Conservation (phyloP, 352 stramenopile genomes). For the Phytophthora sansomeana region DNA sequence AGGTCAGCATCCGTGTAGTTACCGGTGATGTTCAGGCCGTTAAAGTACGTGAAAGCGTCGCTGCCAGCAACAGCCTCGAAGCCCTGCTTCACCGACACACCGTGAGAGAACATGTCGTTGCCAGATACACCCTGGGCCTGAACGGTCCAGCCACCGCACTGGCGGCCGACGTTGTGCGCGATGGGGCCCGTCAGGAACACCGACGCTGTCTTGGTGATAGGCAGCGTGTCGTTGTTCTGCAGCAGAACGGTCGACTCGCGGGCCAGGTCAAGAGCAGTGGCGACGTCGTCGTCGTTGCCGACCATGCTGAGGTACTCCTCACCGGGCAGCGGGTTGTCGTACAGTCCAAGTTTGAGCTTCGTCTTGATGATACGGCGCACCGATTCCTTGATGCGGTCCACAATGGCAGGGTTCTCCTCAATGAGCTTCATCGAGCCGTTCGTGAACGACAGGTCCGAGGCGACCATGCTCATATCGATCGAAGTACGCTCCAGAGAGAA, state of each 20-base stretch:
- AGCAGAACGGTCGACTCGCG: conserved; percentile 58
- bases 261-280: conserved; percentile 54
- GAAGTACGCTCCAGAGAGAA: conserved; percentile 68
- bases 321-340: conserved; percentile 64
- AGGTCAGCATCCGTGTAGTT: conserved; percentile 39
- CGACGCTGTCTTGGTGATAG: conserved; percentile 10
- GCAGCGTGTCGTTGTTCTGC: conserved; percentile 32
- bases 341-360: conserved; percentile 63
- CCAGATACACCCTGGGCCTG: conserved; percentile 72
- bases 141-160: conserved; percentile 76
- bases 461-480: conserved; percentile 92
- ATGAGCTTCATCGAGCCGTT: conserved; percentile 49
- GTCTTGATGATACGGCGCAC: conserved; percentile 64
- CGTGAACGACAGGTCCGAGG: conserved; percentile 43
- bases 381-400: conserved; percentile 55
- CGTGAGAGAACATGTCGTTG: conserved; percentile 49
- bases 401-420: conserved; percentile 32
- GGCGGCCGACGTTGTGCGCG: conserved; percentile 57
- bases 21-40: conserved; percentile 55
- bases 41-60: conserved; percentile 54
- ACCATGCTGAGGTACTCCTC: conserved; percentile 49
- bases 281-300: conserved; percentile 50
- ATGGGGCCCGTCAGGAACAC: conserved; percentile 40
- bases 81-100: conserved; percentile 55
- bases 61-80: conserved; percentile 39